A percentile compares a stretch with the other conserved stretches of the same genome.
Conservation (phyloP, 345 rosid species). For the Laguncularia racemosa region DNA sequence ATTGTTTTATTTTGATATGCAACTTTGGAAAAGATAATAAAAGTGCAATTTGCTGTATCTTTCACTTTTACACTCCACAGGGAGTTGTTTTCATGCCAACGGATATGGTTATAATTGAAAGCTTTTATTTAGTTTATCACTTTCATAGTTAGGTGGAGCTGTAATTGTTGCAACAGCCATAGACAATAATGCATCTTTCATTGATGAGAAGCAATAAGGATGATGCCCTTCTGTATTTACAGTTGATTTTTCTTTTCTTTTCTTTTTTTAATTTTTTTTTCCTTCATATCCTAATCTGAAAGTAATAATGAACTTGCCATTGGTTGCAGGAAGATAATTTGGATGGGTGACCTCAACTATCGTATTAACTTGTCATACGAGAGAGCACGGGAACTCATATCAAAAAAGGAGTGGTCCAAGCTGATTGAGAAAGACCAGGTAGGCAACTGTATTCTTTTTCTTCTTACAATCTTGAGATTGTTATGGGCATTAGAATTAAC, state of each 20-base stretch:
- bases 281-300: background rate
- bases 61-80: too few relatives aligned
- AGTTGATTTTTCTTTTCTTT: background rate
- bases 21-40: too few relatives aligned
- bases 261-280: background rate
- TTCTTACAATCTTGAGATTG: background rate
- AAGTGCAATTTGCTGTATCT: too few relatives aligned
- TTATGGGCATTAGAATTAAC: background rate
- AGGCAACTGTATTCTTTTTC: background rate
- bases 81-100: too few relatives aligned
- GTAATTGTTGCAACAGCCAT: too few relatives aligned
- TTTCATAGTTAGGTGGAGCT: too few relatives aligned
- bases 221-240: too few relatives aligned
- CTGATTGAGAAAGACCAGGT: conserved; percentile 85
- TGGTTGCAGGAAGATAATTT: conserved; percentile 63
- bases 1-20: too few relatives aligned
- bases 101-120: too few relatives aligned
- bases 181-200: too few relatives aligned
- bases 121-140: too few relatives aligned
- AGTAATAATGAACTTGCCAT: conserved; percentile 1
- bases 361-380: conserved; percentile 74
- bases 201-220: too few relatives aligned
- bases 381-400: conserved; percentile 51
- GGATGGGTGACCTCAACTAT: conserved; percentile 95
- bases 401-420: conserved; percentile 57